phyloP scores from a whole-genome alignment of 345 rosid species.

The Schrenkiella parvula region DNA sequence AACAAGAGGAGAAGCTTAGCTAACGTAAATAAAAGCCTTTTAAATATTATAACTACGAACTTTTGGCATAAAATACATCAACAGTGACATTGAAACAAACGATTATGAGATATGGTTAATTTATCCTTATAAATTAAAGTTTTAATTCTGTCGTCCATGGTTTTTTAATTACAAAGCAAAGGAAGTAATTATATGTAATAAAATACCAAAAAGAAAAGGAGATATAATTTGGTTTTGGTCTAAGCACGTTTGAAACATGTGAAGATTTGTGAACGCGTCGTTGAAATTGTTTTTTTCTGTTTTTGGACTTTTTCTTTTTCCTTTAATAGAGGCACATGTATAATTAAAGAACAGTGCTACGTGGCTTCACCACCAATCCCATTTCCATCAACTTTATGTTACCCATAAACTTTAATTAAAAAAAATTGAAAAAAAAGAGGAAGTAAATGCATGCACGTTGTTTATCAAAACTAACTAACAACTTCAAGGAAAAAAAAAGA shows the following conservation, averaged over 20 bases:
- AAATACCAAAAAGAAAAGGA: not conserved
- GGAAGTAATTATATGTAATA: not conserved
- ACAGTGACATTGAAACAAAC: not conserved
- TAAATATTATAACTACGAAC: too few species aligned
- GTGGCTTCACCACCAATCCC: conserved; percentile 20
- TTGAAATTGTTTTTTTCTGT: conserved; percentile 15
- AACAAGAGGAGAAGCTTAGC: too few species aligned
- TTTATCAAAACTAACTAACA: conserved; percentile 15
- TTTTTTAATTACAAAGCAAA: not conserved
- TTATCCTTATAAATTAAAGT: not conserved
- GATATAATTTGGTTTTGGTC: not conserved
- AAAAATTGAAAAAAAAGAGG: not conserved
- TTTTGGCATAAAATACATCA: too few species aligned
- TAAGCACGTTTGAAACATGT: conserved; percentile 22
- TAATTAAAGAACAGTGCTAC: conserved; percentile 11
- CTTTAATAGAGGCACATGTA: conserved; percentile 26
- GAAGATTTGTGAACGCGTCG: not conserved
- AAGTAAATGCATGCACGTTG: conserved; percentile 25
- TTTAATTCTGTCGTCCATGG: not conserved
- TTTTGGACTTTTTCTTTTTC: conserved; percentile 11
- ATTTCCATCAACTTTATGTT: not conserved
- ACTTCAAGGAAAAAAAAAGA: not conserved
- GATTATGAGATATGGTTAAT: not conserved
- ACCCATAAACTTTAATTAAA: not conserved
- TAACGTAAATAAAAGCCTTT: too few species aligned